Evolutionary conservation across 805 yeast species (phyloP), one percentile per base, ranked within the genome.

Genomic region (Candida krabiensis): DNA sequence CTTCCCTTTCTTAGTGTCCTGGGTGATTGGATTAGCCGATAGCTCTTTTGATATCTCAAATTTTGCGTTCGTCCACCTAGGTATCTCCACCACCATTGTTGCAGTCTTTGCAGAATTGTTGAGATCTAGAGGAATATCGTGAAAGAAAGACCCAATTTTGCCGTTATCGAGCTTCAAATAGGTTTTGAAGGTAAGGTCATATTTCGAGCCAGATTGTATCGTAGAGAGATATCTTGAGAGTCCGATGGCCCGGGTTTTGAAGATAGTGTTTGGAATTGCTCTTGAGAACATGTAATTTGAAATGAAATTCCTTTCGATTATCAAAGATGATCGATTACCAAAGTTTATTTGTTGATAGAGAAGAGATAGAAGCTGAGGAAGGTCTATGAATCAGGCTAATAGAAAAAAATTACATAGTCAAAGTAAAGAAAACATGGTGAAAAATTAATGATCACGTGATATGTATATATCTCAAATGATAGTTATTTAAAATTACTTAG

Each of bases 1-100:
- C 48, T 82, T 70, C 5, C 86, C 91, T 16, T 60, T 61, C 50
- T 86, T 83, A 19, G 73, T 67, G 58, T 87, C 96, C 60, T 87
- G 96, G 3, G 75, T 72, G 33, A 87, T 87, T 16, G 96, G 96
- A 59, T 86, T 87, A 30, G 80, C 78, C 21, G 67, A 64, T 9
- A 64, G 47, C 21, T 70, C 70, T 44, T 75, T 80, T 41, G 75
- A 71, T 47, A 86, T 82, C 62, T 87, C 96, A 58, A 86, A 80
- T 60, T 87, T 87, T 16, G 85, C 96, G 59, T 86, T 85, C 30
- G 83, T 66, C 89, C 91, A 85, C 41, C 90, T 69, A 33, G 91
- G 87, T 29, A 85, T 83, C 57, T 85, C 95, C 19, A 81, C 82
- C 41, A 85, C 70, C 80, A 83, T 80, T 51, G 76, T 74, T 13